These are phyloP conservation scores for Hypsizygus marmoreus DNA, from an alignment of 768 basidiomycete species.

Conservation along the genomic window DNA sequence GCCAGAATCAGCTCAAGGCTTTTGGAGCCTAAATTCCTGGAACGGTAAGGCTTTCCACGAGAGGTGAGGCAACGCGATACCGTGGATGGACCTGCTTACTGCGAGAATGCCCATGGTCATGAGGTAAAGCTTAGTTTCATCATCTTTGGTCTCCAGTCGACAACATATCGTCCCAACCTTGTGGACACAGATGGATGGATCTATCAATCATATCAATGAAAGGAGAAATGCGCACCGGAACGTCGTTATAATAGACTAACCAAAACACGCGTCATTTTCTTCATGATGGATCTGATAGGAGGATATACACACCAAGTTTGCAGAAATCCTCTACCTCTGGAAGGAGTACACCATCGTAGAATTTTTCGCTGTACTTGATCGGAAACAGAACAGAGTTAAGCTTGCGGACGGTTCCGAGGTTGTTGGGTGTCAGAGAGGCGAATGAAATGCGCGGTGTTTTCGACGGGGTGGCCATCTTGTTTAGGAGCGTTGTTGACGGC, in stretches of 20 bases:
- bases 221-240: conserved; percentile 55
- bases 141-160: conserved; percentile 71
- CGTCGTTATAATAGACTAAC: conserved; percentile 89
- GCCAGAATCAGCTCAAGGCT: conserved; percentile 67
- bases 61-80: conserved; percentile 11
- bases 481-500: too few relatives aligned
- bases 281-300: background rate
- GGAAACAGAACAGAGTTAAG: conserved; percentile 82
- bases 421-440: conserved; percentile 76
- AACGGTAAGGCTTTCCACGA: conserved; percentile 75
- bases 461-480: background rate
- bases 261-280: conserved; percentile 4
- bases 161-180: conserved; percentile 85
- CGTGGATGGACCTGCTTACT: conserved; percentile 44
- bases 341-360: conserved; percentile 78
- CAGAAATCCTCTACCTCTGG: conserved; percentile 85
- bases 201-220: conserved; percentile 8
- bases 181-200: conserved; percentile 18
- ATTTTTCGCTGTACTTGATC: conserved; percentile 85
- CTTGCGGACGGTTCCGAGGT: conserved; percentile 77
- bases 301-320: conserved; percentile 66
- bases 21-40: conserved; percentile 72
- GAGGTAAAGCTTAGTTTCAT: conserved; percentile 65
- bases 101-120: conserved; percentile 94
- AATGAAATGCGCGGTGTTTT: conserved; percentile 57